Conservation (phyloP, 306 rosid species). For the Arachis hypogaea region DNA sequence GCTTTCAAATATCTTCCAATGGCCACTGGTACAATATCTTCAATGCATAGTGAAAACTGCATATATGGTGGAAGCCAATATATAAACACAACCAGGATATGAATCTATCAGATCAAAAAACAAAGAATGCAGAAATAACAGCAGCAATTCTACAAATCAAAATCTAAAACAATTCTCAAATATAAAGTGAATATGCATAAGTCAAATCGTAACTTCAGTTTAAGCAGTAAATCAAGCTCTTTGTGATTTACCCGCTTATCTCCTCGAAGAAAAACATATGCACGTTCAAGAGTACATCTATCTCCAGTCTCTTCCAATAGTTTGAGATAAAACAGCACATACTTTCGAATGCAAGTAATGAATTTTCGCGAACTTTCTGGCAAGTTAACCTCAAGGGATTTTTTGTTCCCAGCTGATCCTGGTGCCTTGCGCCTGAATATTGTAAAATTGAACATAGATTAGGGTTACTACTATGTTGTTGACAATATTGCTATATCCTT, state of each 20-base stretch:
- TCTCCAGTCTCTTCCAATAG: conserved; percentile 95
- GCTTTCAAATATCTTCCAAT: conserved; percentile 82
- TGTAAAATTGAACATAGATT: conserved; percentile 40
- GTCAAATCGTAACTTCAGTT: conserved; percentile 11
- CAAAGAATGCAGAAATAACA: conserved; percentile 23
- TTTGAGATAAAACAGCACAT: conserved; percentile 83
- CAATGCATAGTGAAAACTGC: conserved; percentile 94
- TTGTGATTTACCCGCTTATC: conserved; percentile 82
- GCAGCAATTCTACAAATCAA: conserved; percentile 27
- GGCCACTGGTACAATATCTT: conserved; percentile 96
- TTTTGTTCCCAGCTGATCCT: conserved; percentile 73
- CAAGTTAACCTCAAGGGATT: conserved; percentile 84
- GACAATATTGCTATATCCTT: conserved; percentile 29
- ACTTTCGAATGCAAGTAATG: conserved; percentile 95
- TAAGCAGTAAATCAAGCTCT: conserved; percentile 36
- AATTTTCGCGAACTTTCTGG: conserved; percentile 97
- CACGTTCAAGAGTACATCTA: conserved; percentile 89
- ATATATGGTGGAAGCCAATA: conserved; percentile 42
- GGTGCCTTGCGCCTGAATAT: conserved; percentile 86
- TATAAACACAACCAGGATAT: conserved; percentile 30
- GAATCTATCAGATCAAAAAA: conserved; percentile 10
- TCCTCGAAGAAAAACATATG: conserved; percentile 83
- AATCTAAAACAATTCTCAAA: conserved; percentile 27
- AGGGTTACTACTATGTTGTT: conserved; percentile 35
- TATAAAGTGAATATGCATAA: not conserved